Percentiles rank a stretch among this genome's conserved stretches.
phyloP scores from a whole-genome alignment of 2,329 filamentous ascomycete genomes.

The Plectosphaerella sp. region DNA sequence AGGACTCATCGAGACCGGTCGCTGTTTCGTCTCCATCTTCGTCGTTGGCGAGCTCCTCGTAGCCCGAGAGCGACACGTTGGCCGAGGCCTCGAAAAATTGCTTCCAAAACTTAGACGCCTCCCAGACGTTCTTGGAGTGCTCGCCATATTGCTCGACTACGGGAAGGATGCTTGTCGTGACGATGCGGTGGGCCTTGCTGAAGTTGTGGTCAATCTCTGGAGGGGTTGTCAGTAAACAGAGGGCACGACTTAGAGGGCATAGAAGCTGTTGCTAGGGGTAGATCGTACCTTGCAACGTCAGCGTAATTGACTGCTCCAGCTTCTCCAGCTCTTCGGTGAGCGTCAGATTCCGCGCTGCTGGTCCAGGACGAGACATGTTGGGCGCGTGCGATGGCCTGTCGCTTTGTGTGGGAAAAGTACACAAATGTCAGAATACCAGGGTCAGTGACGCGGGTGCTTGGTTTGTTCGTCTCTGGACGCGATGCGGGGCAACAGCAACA shows the following conservation, averaged over 20 bases:
- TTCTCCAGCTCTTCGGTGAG: constrained; percentile 94
- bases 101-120: constrained; percentile 99
- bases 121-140: constrained; percentile 91
- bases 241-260: not conserved
- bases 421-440: not conserved
- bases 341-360: constrained; percentile 57
- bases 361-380: constrained; percentile 46
- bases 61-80: constrained; percentile 92
- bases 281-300: constrained; percentile 78
- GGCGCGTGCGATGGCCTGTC: not conserved
- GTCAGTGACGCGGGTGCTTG: not conserved
- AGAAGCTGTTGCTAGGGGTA: not conserved
- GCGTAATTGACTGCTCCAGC: constrained; percentile 92
- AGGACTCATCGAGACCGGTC: constrained; percentile 45
- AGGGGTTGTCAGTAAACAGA: constrained; percentile 4
- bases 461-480: constrained; percentile 15
- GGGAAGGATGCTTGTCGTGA: constrained; percentile 88
- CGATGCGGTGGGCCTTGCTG: constrained; percentile 91
- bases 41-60: constrained; percentile 75
- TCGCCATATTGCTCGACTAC: constrained; percentile 94
- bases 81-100: constrained; percentile 99
- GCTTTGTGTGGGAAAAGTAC: not conserved
- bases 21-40: constrained; percentile 50
- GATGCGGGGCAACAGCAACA: constrained; percentile 22
- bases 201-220: constrained; percentile 98